phyloP scores from a whole-genome alignment of 2,329 filamentous ascomycete species.

The Diaporthe citri region DNA sequence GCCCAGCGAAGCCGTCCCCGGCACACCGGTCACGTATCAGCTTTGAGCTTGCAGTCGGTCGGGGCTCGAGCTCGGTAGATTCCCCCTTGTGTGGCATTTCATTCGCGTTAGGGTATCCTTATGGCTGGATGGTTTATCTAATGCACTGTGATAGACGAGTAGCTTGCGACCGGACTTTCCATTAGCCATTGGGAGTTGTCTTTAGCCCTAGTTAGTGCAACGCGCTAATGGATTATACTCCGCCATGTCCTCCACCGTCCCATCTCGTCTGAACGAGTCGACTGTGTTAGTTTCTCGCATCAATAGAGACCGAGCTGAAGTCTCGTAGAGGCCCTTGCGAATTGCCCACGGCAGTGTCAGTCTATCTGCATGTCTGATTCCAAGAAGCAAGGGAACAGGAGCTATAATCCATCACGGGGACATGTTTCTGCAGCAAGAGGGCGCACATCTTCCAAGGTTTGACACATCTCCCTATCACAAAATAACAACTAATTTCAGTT shows the following conservation, averaged over 20 bases:
- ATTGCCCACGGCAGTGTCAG: background rate
- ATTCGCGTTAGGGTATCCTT: background rate
- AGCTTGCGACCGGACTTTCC: background rate
- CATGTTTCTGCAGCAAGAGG: background rate
- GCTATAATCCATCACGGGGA: constrained; percentile 3
- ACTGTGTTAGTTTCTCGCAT: background rate
- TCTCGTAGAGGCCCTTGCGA: background rate
- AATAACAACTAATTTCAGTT: background rate
- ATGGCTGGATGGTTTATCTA: background rate
- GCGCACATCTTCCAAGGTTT: background rate
- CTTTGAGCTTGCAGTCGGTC: background rate
- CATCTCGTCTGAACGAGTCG: background rate
- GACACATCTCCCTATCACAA: constrained; percentile 1
- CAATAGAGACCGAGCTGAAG: no score
- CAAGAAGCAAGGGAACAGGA: background rate
- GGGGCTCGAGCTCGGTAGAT: background rate
- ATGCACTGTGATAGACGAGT: constrained; percentile 16
- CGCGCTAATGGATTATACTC: background rate
- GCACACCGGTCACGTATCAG: constrained; percentile 9
- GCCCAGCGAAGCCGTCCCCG: background rate
- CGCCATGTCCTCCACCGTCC: no score
- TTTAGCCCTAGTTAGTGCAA: background rate
- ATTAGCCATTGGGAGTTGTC: background rate
- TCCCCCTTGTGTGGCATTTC: background rate
- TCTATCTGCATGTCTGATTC: background rate